phyloP scores from a whole-genome alignment of 2,329 filamentous ascomycete species.

The Talaromyces sp. region DNA sequence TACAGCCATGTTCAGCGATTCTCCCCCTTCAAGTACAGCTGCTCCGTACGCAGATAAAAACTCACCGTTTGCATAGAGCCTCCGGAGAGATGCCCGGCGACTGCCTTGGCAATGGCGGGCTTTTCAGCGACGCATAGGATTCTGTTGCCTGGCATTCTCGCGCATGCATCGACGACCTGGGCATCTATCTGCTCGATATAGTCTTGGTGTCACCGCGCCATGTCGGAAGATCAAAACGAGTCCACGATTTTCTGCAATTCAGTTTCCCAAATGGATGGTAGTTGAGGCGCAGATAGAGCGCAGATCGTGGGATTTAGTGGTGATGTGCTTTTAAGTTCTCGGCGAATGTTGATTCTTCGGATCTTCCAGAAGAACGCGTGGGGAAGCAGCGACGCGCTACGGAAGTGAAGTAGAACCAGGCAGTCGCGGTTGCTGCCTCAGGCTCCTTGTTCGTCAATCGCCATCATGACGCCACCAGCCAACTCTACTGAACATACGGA shows the following conservation, averaged over 20 bases:
- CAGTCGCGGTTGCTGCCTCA: not conserved
- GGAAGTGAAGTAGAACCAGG: not conserved
- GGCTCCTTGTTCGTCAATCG: not conserved
- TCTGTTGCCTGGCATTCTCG: conserved; percentile 26
- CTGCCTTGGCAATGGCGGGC: conserved; percentile 91
- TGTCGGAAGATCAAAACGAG: not conserved
- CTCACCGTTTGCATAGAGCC: conserved; percentile 65
- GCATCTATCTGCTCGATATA: not conserved
- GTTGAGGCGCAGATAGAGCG: not conserved
- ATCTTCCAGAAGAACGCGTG: not conserved
- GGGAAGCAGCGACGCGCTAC: not conserved
- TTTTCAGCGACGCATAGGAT: conserved; percentile 79
- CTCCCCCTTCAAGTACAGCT: conserved; percentile 9
- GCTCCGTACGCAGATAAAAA: conserved; percentile 10
- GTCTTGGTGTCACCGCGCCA: not conserved
- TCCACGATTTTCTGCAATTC: not conserved
- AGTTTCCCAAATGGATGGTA: not conserved
- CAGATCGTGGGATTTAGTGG: not conserved
- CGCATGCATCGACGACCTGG: not conserved
- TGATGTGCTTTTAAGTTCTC: not conserved
- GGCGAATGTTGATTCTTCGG: not conserved
- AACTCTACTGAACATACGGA: not conserved
- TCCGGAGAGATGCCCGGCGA: conserved; percentile 82
- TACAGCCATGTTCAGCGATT: conserved; percentile 32
- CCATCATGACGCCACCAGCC: not conserved